These are phyloP conservation scores for Trichoderma koningiopsis DNA, from an alignment of 2,329 filamentous ascomycete species.

Conservation along the genomic window DNA sequence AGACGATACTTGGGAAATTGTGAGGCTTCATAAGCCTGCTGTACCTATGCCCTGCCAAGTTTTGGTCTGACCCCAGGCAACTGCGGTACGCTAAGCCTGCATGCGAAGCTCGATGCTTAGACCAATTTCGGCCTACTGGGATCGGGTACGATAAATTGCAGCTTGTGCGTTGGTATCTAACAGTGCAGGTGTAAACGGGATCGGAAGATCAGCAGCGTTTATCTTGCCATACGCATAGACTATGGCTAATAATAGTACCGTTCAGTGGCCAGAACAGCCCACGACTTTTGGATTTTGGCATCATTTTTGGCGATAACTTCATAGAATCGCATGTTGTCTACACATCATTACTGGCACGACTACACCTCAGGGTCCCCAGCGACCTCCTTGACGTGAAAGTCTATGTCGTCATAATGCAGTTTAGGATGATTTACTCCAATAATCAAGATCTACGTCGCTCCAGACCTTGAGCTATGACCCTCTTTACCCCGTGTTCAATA, in stretches of 20 bases:
- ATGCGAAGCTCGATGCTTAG: neutral
- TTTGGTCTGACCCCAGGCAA: neutral
- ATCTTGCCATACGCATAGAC: neutral
- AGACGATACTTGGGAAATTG: neutral
- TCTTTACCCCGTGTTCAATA: neutral
- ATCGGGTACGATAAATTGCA: neutral
- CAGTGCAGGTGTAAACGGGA: neutral
- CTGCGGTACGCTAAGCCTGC: neutral
- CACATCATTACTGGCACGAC: neutral
- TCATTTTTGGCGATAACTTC: neutral
- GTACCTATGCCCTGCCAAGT: neutral
- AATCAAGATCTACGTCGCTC: neutral
- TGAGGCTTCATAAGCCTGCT: neutral
- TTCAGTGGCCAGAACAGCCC: neutral
- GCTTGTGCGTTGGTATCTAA: neutral
- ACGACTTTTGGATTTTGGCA: neutral
- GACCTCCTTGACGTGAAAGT: neutral
- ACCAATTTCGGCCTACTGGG: neutral
- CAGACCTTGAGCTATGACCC: neutral
- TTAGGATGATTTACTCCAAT: neutral
- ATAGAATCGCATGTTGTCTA: neutral
- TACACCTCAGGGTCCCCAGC: neutral
- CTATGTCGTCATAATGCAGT: constrained; percentile 23
- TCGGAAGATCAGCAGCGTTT: neutral
- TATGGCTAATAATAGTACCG: neutral